Evolutionary conservation across 2,329 filamentous ascomycete species (phyloP).

Genomic region (Sporothrix globosa): DNA sequence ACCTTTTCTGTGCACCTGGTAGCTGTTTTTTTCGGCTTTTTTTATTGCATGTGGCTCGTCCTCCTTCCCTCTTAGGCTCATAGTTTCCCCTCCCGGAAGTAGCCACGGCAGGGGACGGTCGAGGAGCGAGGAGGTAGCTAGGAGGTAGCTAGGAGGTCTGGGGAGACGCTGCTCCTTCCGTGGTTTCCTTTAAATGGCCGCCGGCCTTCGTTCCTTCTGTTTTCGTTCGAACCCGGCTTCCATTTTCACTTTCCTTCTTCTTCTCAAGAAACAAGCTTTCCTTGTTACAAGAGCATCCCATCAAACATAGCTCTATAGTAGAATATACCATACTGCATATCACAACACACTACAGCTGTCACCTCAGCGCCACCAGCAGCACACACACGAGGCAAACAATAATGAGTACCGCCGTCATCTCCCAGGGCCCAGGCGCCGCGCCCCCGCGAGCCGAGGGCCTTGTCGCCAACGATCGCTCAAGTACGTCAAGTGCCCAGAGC

Average conservation of each 20-base stretch:
- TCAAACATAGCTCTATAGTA: too few species aligned
- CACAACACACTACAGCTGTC: neutral
- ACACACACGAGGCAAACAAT: neutral
- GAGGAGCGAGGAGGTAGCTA: constrained; percentile 3
- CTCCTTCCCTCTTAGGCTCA: neutral
- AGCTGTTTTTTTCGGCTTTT: too few species aligned
- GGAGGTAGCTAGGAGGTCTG: neutral
- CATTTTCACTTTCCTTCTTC: neutral
- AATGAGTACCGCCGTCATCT: constrained; percentile 10
- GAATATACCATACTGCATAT: neutral
- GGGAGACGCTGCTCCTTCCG: neutral
- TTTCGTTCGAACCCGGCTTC: neutral
- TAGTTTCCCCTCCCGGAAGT: constrained; percentile 20
- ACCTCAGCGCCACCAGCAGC: neutral
- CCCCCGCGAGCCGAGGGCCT: neutral
- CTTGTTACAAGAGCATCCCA: neutral
- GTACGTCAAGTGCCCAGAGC: constrained; percentile 41
- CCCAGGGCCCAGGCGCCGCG: neutral
- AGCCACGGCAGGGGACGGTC: neutral
- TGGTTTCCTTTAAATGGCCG: constrained; percentile 22
- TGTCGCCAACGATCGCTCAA: constrained; percentile 20
- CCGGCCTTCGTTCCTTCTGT: constrained; percentile 11
- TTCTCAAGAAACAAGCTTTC: neutral
- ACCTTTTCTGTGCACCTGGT: neutral
- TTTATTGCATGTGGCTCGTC: constrained; percentile 8